These are phyloP conservation scores for Mycosphaerelloides madeirae DNA, from an alignment of 2,329 filamentous ascomycete genomes.

Conservation along the genomic window DNA sequence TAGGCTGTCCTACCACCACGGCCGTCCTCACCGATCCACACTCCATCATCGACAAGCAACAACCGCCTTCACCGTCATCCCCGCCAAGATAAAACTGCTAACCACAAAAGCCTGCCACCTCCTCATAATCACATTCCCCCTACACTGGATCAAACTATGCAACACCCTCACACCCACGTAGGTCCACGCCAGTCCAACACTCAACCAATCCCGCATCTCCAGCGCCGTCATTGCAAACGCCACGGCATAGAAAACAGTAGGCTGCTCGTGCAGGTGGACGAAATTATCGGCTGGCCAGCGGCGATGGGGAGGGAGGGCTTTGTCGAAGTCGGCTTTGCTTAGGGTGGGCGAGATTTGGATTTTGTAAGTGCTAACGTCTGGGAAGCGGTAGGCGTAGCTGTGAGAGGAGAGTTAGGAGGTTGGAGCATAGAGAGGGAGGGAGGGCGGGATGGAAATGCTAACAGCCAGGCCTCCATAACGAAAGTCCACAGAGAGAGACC, in stretches of 20 bases:
- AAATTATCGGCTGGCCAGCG: slow-evolving; percentile 19
- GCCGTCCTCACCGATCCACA: not conserved
- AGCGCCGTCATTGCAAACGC: slow-evolving; percentile 34
- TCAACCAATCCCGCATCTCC: slow-evolving; percentile 24
- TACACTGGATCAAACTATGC: slow-evolving; percentile 40
- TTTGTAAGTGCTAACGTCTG: slow-evolving; percentile 14
- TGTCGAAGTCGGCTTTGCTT: slow-evolving; percentile 6
- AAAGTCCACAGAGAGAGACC: slow-evolving; percentile 12
- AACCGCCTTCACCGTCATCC: slow-evolving; percentile 6
- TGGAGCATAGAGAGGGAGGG: not conserved
- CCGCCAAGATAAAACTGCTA: slow-evolving; percentile 4
- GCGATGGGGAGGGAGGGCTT: slow-evolving; percentile 9
- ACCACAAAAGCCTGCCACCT: slow-evolving; percentile 6
- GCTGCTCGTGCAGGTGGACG: slow-evolving; percentile 21
- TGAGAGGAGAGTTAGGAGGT: not conserved
- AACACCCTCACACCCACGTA: slow-evolving; percentile 39
- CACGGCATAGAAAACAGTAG: slow-evolving; percentile 40
- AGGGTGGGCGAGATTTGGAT: slow-evolving; percentile 10
- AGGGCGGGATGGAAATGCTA: not conserved
- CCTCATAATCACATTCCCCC: slow-evolving; percentile 34
- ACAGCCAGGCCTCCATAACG: slow-evolving; percentile 16
- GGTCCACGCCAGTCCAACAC: slow-evolving; percentile 38
- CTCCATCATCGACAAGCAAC: not conserved
- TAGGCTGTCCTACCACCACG: too few species aligned
- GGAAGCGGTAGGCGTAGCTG: slow-evolving; percentile 16